Base-by-base conservation (phyloP, 1,284 basidiomycete genomes). In the Cryptococcus floricola region DNA sequence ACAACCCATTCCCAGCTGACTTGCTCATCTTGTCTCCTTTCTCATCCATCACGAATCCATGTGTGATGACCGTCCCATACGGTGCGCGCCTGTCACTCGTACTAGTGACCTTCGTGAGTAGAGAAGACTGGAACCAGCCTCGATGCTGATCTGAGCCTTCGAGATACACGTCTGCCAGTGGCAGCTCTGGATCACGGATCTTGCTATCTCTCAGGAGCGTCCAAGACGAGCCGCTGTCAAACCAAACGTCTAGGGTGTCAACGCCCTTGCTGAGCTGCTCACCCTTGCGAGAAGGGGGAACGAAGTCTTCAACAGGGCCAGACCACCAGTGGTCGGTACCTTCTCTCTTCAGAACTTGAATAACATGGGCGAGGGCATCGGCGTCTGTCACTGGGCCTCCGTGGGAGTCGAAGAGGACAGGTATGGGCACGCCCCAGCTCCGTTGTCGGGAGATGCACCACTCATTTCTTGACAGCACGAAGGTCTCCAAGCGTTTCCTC, bases 201-300 rank as follows among this genome's bases (percentile, higher is more conserved):
- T 48, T 61, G 53, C 50, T 57, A 43, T 57, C 64, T 31, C 68
- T 68, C 37, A 97, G 79, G 77, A 91, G 83, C 1, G 89, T 86
- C 96, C 96, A 99, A 1, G 93, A 92, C 1, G 89, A 87, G 2
- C 96, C 96, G 67, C 91, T 95, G 78, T 99, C 96, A 67, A 98
- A 98, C 96, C 96, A 99, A 4, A 99, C 96, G 72, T 99, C 96
- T 83, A 98, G 90, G 0, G 95, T 98, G 72, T 99, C 96, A 2
- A 83, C 85, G 8, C 93, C 88, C 73, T 91, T 92, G 46, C 78
- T 74, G 82, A 87, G 89, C 73, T 48, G 79, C 48, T 50, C 16
- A 25, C 49, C 75, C 38, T 78, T 70, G 16, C 81, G 80, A 18
- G 79, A 77, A 0, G 84, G 83, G 10, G 87, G 84, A 7, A 94